phyloP scores from a whole-genome alignment of 768 basidiomycete species.

The Lentinula boryana region DNA sequence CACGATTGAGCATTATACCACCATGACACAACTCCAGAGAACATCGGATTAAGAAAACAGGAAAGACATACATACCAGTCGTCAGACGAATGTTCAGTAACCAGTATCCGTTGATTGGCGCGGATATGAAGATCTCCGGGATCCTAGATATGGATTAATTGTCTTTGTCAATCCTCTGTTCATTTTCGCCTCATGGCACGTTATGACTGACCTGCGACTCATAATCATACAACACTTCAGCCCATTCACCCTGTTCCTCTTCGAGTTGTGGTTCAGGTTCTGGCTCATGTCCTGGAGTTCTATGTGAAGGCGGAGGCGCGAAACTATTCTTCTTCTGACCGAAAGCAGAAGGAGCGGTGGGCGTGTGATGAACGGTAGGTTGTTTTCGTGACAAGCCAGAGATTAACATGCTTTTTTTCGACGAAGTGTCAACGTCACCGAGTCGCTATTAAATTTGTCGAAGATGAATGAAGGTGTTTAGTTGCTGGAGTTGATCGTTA shows the following conservation, averaged over 20 bases:
- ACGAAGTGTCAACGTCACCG: constrained; percentile 53
- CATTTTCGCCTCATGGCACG: background rate
- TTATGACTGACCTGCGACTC: constrained; percentile 41
- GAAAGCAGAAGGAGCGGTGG: constrained; percentile 32
- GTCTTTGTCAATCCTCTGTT: background rate
- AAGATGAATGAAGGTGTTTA: no score
- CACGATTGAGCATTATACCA: background rate
- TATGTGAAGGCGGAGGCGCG: constrained; percentile 48
- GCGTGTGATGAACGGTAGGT: constrained; percentile 27
- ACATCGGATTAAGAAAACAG: constrained; percentile 3
- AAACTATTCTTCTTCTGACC: constrained; percentile 35
- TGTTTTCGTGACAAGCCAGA: constrained; percentile 39
- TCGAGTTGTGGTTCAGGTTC: constrained; percentile 31
- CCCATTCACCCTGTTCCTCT: constrained; percentile 60
- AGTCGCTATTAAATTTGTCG: constrained; percentile 39
- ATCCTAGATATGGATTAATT: constrained; percentile 38
- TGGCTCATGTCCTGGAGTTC: constrained; percentile 24
- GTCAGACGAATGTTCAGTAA: constrained; percentile 62
- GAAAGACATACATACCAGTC: constrained; percentile 54
- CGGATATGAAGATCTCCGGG: constrained; percentile 58
- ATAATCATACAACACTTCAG: constrained; percentile 74
- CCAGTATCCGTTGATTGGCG: constrained; percentile 51
- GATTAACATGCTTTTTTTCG: constrained; percentile 38
- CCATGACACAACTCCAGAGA: background rate
- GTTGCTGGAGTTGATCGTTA: no score